Evolutionary conservation across 176 grass and related monocot species (phyloP).

Genomic region (Themeda triandra): DNA sequence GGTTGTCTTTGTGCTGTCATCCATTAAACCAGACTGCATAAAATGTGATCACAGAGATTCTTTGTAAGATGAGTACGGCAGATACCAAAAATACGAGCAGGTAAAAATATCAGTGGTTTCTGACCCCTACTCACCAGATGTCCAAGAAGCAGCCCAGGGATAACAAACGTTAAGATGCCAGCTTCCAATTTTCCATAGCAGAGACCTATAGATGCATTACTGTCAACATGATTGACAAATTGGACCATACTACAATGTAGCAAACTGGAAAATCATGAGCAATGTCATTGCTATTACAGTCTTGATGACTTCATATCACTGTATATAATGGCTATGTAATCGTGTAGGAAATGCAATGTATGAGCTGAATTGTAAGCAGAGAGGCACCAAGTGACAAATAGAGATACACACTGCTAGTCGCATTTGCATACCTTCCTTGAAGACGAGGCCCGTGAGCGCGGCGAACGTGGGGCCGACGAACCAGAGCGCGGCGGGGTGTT

Average conservation of each 20-base stretch:
- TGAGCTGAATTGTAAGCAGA: not conserved
- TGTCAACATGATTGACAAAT: not conserved
- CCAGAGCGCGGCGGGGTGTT: constrained; percentile 56
- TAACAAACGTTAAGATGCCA: constrained; percentile 84
- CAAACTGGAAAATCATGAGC: not conserved
- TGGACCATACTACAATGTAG: not conserved
- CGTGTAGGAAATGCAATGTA: not conserved
- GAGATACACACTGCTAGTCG: too few species aligned
- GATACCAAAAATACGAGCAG: not conserved
- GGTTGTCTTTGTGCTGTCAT: constrained; percentile 54
- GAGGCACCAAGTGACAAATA: not conserved
- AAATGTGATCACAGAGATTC: not conserved
- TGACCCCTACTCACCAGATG: constrained; percentile 57
- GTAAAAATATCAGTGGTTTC: not conserved
- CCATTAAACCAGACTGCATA: constrained; percentile 67
- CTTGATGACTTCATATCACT: too few species aligned
- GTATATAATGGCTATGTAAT: too few species aligned
- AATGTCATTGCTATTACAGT: not conserved
- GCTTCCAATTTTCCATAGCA: constrained; percentile 94
- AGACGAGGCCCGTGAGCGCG: constrained; percentile 82
- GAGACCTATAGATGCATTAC: constrained; percentile 41
- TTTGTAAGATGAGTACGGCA: not conserved
- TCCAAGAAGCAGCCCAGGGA: constrained; percentile 84
- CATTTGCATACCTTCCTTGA: constrained; percentile 81
- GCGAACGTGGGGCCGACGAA: constrained; percentile 78